phyloP scores from a whole-genome alignment of 116 monocot genomes.

The Dioscorea cayenensis region DNA sequence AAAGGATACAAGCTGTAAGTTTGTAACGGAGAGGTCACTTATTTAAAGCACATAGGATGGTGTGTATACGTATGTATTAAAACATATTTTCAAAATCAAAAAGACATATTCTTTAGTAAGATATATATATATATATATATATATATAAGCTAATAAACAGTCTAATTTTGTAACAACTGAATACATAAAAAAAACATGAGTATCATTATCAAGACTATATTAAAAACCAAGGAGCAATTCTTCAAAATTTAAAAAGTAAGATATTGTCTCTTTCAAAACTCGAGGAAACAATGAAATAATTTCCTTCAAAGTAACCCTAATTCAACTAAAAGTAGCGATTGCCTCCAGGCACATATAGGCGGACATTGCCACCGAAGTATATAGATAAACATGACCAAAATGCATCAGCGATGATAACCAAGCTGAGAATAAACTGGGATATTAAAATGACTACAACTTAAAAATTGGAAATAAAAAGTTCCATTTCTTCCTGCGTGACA shows the following conservation, averaged over 20 bases:
- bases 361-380: slow-evolving; percentile 59
- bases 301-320: slow-evolving; percentile 87
- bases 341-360: slow-evolving; percentile 90
- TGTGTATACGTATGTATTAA: too few relatives aligned
- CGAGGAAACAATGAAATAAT: slow-evolving; percentile 73
- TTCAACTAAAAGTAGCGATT: slow-evolving; percentile 81
- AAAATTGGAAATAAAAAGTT: neutral
- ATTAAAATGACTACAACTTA: neutral
- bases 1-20: too few relatives aligned
- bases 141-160: too few relatives aligned
- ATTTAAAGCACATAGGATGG: too few relatives aligned
- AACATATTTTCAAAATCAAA: too few relatives aligned
- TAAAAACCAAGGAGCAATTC: neutral
- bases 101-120: too few relatives aligned
- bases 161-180: too few relatives aligned
- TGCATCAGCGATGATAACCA: neutral
- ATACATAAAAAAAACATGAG: too few relatives aligned
- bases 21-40: too few relatives aligned
- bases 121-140: too few relatives aligned
- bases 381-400: slow-evolving; percentile 5
- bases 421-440: neutral
- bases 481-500: too few relatives aligned
- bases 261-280: slow-evolving; percentile 42
- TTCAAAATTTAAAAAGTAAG: neutral
- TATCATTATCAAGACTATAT: too few relatives aligned